Conservation (phyloP, 176 grass and related monocot genomes). For the Hordeum vulgare region DNA sequence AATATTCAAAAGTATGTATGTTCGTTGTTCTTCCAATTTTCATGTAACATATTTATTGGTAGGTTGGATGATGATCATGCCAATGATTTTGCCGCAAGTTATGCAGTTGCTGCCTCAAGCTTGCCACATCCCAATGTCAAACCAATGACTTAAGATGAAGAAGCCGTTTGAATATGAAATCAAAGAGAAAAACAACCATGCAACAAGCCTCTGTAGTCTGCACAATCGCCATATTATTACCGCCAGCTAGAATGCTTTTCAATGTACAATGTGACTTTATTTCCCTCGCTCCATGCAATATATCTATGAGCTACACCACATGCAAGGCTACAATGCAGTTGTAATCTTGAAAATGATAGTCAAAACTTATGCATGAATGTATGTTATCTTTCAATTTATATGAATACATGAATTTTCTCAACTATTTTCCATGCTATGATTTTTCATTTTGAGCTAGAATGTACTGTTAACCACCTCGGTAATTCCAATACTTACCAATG, state of each 20-base stretch:
- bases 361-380: no score
- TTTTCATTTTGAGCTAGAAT: no score
- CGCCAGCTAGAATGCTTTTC: background rate
- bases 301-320: no score
- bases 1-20: no score
- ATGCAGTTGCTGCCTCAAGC: constrained; percentile 20
- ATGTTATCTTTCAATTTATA: no score
- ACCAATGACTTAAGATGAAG: background rate
- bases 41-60: constrained; percentile 1
- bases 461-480: no score
- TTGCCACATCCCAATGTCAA: constrained; percentile 11
- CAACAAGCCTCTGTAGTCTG: no score
- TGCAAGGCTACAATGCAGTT: no score
- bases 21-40: background rate
- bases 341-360: no score
- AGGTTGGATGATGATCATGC: constrained; percentile 36
- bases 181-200: background rate
- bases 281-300: background rate
- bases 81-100: constrained; percentile 42
- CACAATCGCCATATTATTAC: background rate
- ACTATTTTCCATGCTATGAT: no score
- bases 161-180: background rate
- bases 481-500: no score
- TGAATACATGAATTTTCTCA: no score
- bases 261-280: background rate